Percentiles rank a stretch among this genome's conserved stretches.
Conservation (phyloP, 1,139 yeast species). For the Candida glucosophila region DNA sequence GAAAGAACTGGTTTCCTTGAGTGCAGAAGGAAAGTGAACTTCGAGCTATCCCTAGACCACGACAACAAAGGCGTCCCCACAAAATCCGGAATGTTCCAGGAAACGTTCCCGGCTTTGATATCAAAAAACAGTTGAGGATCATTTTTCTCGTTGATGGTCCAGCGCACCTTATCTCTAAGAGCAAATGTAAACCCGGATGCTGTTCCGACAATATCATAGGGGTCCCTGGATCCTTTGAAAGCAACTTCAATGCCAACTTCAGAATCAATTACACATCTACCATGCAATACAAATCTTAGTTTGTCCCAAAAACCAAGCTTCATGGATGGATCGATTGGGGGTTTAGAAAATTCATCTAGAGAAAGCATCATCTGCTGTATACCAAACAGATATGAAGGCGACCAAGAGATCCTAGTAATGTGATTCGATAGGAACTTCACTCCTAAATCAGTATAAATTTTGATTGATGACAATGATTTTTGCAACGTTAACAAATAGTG, state of each 20-base stretch:
- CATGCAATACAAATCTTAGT: conserved; percentile 40
- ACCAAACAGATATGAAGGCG: conserved; percentile 77
- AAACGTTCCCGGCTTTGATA: conserved; percentile 26
- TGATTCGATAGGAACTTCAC: conserved; percentile 46
- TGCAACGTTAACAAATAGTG: conserved; percentile 59
- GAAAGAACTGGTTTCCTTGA: conserved; percentile 35
- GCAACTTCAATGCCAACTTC: conserved; percentile 47
- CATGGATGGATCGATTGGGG: conserved; percentile 59
- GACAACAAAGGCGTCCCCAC: conserved; percentile 47
- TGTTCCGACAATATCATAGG: conserved; percentile 30
- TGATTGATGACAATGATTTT: conserved; percentile 71
- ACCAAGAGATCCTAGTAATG: conserved; percentile 77
- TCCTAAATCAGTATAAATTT: conserved; percentile 55
- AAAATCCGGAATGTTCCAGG: conserved; percentile 53
- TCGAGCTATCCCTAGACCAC: conserved; percentile 49
- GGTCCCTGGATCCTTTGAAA: conserved; percentile 39
- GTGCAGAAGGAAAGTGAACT: conserved; percentile 36
- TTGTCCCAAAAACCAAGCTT: conserved; percentile 58
- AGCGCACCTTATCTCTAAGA: conserved; percentile 28
- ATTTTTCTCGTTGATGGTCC: conserved; percentile 34
- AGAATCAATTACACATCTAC: conserved; percentile 25
- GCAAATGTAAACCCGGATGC: conserved; percentile 34
- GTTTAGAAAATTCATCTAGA: conserved; percentile 77
- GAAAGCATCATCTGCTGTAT: conserved; percentile 74
- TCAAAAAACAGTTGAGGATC: conserved; percentile 30